A percentile compares a stretch with the other conserved stretches of the same genome.
Evolutionary conservation across 2,329 filamentous ascomycete genomes (phyloP).

Genomic region (Leptographium galeiforme): DNA sequence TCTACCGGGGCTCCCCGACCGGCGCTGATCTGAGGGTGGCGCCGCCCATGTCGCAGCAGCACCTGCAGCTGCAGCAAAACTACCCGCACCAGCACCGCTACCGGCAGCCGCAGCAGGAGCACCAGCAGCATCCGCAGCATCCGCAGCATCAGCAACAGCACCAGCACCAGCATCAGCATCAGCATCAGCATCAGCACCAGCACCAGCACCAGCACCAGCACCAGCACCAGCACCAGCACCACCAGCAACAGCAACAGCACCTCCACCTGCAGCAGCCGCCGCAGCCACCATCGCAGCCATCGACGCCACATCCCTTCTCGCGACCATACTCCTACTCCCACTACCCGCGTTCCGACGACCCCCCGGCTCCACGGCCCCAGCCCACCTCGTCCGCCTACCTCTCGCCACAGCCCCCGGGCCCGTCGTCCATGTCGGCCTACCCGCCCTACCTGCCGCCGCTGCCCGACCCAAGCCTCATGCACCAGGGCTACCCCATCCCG

Average conservation of each 20-base stretch:
- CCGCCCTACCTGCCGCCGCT: constrained; percentile 14
- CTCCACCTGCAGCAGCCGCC: not conserved
- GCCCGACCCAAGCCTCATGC: constrained; percentile 9
- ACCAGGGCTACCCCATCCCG: constrained; percentile 7
- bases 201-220: not conserved
- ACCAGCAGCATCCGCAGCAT: not conserved
- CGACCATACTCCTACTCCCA: constrained; percentile 19
- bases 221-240: not conserved
- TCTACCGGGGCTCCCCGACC: constrained; percentile 25
- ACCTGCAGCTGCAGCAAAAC: constrained; percentile 2
- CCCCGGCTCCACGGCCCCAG: constrained; percentile 16
- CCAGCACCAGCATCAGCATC: not conserved
- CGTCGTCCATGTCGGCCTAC: constrained; percentile 18
- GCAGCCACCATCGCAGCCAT: not conserved
- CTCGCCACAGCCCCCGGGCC: constrained; percentile 16
- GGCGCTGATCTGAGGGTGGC: constrained; percentile 20
- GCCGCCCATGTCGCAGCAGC: constrained; percentile 3
- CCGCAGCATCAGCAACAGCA: too few relatives aligned
- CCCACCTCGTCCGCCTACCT: constrained; percentile 9
- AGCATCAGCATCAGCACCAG: constrained; percentile 1
- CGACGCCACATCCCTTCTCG: not conserved
- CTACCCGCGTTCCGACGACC: constrained; percentile 23
- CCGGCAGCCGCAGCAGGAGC: not conserved
- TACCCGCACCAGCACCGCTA: not conserved
- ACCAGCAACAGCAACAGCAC: not conserved